Evolutionary conservation across 2,329 filamentous ascomycete species (phyloP), one percentile per base, ranked within the genome.

Genomic region (Chaetomiaceae sp.): DNA sequence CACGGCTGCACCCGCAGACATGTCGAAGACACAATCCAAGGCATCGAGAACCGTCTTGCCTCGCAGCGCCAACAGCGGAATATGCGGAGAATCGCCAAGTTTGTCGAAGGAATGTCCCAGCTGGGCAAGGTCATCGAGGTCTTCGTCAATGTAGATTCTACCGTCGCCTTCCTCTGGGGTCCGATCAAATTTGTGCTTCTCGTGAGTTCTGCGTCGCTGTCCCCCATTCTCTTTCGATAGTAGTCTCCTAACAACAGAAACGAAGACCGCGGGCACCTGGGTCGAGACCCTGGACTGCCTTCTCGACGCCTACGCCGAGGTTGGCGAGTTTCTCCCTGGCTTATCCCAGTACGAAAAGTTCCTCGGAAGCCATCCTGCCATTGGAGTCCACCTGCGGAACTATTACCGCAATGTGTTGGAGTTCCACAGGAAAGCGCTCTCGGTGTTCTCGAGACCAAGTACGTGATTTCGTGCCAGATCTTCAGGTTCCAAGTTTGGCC

Each of bases 41-140:
- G 23, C 40, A 44, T 44, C 40, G 14, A 44, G 31, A 44, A 2
- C 23, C 40, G 25, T 7, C 40, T 44, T 17, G 40, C 40, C 31
- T 44, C n/a, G 2, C 15, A 44, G 40, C 40, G 40, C 5, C 9
- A 31, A 44, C 40, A 44, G 25, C 40, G 40, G n/a, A 31, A 9
- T 20, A 44, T 44, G 40, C 23, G 14, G 5, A 29, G 17, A 20
- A 29, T 44, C 17, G 15, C 40, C 12, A 44, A 44, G 25, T 44
- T 44, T n/a, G 25, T 44, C 17, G 40, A 44, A 25, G 40, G 40
- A 4, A 44, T 44, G 40, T 19, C 15, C 40, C 40, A 44, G 40
- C 25, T 44, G 40, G 40, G 40, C 15, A 44, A 44, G 25, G 40
- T 44, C 17, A 31, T 44, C n/a, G 40, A 44, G 20, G n/a, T 44